phyloP scores from a whole-genome alignment of 129 eudicot species.

The Pseudognaphalium luteoalbum region DNA sequence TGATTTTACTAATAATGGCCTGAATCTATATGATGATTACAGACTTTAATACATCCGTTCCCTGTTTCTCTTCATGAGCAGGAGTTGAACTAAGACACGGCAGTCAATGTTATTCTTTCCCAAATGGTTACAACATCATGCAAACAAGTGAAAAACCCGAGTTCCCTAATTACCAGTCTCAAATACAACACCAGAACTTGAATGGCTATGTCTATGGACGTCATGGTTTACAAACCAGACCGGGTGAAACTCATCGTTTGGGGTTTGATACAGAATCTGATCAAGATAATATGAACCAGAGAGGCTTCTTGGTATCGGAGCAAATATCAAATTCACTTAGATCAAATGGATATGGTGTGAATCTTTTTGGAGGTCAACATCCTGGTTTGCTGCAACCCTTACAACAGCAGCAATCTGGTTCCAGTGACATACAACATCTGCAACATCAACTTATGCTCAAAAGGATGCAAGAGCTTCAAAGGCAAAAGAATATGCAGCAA shows the following conservation, averaged over 20 bases:
- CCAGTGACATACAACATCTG: slow-evolving; percentile 58
- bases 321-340: slow-evolving; percentile 38
- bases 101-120: slow-evolving; percentile 39
- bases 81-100: slow-evolving; percentile 60
- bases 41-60: background rate
- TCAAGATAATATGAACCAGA: slow-evolving; percentile 42
- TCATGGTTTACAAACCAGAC: slow-evolving; percentile 49
- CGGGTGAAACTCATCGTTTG: slow-evolving; percentile 58
- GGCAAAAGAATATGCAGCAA: slow-evolving; percentile 76
- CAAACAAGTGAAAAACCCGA: slow-evolving; percentile 59
- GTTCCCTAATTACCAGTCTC: slow-evolving; percentile 44
- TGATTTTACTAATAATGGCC: background rate
- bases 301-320: slow-evolving; percentile 48
- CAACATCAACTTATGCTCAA: slow-evolving; percentile 73
- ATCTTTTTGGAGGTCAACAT: slow-evolving; percentile 76
- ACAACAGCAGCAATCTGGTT: slow-evolving; percentile 66
- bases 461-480: slow-evolving; percentile 87
- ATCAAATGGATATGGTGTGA: slow-evolving; percentile 51
- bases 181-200: slow-evolving; percentile 46
- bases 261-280: slow-evolving; percentile 62
- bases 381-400: slow-evolving; percentile 56
- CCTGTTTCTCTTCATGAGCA: slow-evolving; percentile 26
- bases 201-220: slow-evolving; percentile 62
- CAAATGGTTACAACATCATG: slow-evolving; percentile 50
- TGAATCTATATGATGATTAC: background rate